Base-by-base conservation (phyloP, 140 eudicot species). In the Erigeron philadelphicus region DNA sequence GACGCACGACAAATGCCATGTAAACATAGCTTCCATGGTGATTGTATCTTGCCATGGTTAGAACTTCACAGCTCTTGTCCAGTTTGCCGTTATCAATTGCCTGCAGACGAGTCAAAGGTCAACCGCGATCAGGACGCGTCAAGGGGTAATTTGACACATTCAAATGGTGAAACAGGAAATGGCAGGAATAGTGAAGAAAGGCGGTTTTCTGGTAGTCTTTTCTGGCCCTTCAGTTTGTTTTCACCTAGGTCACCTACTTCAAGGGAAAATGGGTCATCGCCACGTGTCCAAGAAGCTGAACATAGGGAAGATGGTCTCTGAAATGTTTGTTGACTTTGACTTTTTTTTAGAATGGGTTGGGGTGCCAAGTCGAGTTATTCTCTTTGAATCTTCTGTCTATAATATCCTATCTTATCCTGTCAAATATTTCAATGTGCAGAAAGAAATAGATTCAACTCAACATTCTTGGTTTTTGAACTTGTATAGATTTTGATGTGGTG, bases 201-300 rank as follows among this genome's bases (percentile, higher is more conserved):
- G 18, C 79, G 83, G 4, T 71, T 80, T 41, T 41, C 89, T 0
- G 72, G 74, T 7, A 55, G 83, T 7, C 80, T 90, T 38, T 90
- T 90, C 8, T 90, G 95, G 97, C 90, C 95, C 6, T 73, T 87
- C 3, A 85, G 86, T 66, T 77, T 90, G 79, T 81, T 85, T 45
- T 70, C 64, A 2, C 52, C 56, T 50, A 40, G 58, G 48, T n/a
- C 43, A 4, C 15, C 73, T 9, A 21, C 64, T 17, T 59, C 61
- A 0, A 61, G 67, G 31, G 75, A 61, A 13, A 15, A 1, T 11
- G 80, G 75, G 47, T 57, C 69, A 3, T 40, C 68, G 35, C 67
- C 76, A 1, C 46, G 45, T 5, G 46, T 5, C 16, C 55, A 58
- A 0, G 81, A 77, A 46, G 25, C 71, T 35, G 76, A 67, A 60